Evolutionary conservation across 306 rosid species (phyloP), one percentile per base, ranked within the genome.

Genomic region (Sindora glabra): DNA sequence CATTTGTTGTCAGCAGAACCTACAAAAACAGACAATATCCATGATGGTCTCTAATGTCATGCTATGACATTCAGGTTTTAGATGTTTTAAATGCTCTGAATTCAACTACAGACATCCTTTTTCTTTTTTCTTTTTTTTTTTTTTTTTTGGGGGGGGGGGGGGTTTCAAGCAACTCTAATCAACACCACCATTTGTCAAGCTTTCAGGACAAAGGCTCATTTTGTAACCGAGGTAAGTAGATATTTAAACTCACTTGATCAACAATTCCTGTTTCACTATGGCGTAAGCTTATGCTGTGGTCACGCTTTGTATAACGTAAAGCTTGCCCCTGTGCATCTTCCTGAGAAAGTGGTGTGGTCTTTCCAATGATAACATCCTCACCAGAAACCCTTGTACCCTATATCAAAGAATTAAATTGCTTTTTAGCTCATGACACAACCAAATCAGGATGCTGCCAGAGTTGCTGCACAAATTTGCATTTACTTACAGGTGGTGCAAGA

Each of bases 351-450:
- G 96, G 99, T 34, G 96, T 92, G 40, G 99, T 92, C 81, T 92
- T 92, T 45, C 99, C 96, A 58, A 89, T 92, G 59, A 92, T 92
- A 56, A 92, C 96, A 73, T 92, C 99, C 77, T 92, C 99, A 48
- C 99, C 99, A 13, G 99, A 92, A 55, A 92, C 99, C 74, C 99
- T 68, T 29, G 99, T 92, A 62, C 99, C 98, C 98, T 92, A 67
- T 49, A 56, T 47, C 39, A 79, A 3, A 17, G 64, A 18, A 23
- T 54, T 13, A 68, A 41, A 51, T 53, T 64, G 49, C 36, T 67
- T 19, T 18, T 19, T 18, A 47, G 56, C 54, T 16, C 19, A 26
- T 47, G 27, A 46, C 40, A 72, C 54, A 47, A 36, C 36, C 30
- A 24, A 48, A 32, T 30, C 52, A 49, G 22, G 29, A 54, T 41